These are phyloP conservation scores for Fusarium sp. DNA, from an alignment of 2,329 filamentous ascomycete species.

Conservation along the genomic window DNA sequence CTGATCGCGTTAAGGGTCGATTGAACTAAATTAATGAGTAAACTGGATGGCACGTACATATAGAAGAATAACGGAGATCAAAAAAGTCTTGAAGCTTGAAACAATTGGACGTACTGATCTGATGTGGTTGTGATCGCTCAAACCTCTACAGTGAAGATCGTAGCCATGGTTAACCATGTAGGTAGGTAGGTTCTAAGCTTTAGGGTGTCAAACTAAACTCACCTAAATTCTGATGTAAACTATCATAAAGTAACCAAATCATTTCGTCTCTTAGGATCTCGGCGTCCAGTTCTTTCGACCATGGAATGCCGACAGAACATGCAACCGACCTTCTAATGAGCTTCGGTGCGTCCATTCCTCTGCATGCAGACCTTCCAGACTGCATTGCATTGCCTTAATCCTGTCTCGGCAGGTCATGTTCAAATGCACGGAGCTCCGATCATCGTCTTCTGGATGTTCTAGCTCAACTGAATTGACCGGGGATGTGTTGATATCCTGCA, in stretches of 20 bases:
- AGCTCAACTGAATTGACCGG: neutral
- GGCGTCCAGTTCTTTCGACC: neutral
- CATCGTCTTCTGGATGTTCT: neutral
- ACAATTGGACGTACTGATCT: neutral
- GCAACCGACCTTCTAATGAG: neutral
- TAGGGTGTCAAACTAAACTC: neutral
- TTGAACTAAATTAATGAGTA: constrained; percentile 14
- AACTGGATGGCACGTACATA: neutral
- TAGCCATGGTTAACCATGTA: neutral
- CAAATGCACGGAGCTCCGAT: neutral
- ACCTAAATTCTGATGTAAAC: neutral
- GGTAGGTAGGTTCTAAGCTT: neutral
- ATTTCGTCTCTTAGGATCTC: neutral
- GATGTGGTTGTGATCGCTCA: neutral
- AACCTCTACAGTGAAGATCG: neutral
- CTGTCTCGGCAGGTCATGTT: neutral
- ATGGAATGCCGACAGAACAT: neutral
- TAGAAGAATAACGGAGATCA: neutral
- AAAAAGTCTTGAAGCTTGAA: neutral
- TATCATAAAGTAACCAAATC: neutral
- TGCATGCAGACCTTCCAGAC: neutral
- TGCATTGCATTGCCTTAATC: neutral
- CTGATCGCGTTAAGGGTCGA: constrained; percentile 27
- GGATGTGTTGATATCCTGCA: neutral
- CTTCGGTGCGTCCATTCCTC: neutral